phyloP scores from a whole-genome alignment of 768 basidiomycete genomes.

The Ramaria sp. region DNA sequence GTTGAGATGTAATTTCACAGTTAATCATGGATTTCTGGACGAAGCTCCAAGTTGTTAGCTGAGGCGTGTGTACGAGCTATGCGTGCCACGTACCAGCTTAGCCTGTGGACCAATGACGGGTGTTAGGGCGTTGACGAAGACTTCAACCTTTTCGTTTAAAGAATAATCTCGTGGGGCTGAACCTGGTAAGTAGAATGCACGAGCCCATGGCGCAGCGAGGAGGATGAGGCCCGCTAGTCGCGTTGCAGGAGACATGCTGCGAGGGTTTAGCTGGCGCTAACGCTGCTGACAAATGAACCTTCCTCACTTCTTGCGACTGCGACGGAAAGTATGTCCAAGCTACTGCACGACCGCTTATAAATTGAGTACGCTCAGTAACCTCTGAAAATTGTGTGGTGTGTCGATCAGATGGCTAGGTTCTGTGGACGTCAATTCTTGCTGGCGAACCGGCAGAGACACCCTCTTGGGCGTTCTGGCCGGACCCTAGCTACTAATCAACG shows the following conservation, averaged over 20 bases:
- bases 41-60: too few species aligned
- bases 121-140: slow-evolving; percentile 83
- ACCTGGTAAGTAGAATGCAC: slow-evolving; percentile 83
- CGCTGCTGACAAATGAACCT: neutral
- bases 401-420: too few species aligned
- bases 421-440: too few species aligned
- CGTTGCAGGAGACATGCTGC: neutral
- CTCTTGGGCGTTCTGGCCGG: too few species aligned
- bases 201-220: slow-evolving; percentile 6
- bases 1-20: slow-evolving; percentile 37
- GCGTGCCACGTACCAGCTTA: slow-evolving; percentile 50
- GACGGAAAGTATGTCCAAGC: too few species aligned
- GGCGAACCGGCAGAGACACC: too few species aligned
- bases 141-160: slow-evolving; percentile 60
- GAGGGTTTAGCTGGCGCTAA: neutral
- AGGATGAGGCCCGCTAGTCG: neutral
- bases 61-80: neutral
- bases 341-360: too few species aligned
- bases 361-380: too few species aligned
- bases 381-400: too few species aligned
- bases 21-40: slow-evolving; percentile 83
- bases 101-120: slow-evolving; percentile 69
- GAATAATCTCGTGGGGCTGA: slow-evolving; percentile 81
- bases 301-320: too few species aligned
- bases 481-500: too few species aligned